Evolutionary conservation across 768 basidiomycete genomes (phyloP).

Genomic region (Xanthoconium purpureum): DNA sequence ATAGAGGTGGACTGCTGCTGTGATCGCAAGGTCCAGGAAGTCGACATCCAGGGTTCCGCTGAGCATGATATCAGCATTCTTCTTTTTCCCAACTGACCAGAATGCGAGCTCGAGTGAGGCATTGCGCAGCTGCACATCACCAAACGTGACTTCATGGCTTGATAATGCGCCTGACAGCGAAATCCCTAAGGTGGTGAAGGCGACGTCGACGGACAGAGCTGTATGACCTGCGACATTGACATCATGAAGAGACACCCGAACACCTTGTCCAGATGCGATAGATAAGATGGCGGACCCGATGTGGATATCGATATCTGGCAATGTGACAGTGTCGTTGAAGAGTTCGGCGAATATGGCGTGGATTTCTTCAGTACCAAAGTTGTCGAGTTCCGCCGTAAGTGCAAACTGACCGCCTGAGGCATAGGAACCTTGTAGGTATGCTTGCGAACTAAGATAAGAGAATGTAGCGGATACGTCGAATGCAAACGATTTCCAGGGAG

Average conservation of each 20-base stretch:
- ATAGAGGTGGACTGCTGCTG: too few species aligned
- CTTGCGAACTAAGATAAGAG: background rate
- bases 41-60: background rate
- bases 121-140: background rate
- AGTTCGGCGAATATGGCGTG: background rate
- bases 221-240: background rate
- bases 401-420: background rate
- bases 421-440: background rate
- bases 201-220: background rate
- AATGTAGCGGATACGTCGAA: background rate
- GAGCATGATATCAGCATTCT: background rate
- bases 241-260: background rate
- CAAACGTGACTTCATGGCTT: background rate
- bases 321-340: background rate
- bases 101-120: background rate
- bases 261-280: background rate
- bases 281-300: too few species aligned
- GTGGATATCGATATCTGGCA: background rate
- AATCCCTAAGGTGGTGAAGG: background rate
- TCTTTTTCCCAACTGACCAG: background rate
- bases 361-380: background rate
- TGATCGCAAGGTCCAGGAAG: background rate
- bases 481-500: background rate
- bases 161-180: background rate
- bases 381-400: background rate